Evolutionary conservation across 1,284 basidiomycete species (phyloP).

Genomic region (Macrocystidia cucumis): DNA sequence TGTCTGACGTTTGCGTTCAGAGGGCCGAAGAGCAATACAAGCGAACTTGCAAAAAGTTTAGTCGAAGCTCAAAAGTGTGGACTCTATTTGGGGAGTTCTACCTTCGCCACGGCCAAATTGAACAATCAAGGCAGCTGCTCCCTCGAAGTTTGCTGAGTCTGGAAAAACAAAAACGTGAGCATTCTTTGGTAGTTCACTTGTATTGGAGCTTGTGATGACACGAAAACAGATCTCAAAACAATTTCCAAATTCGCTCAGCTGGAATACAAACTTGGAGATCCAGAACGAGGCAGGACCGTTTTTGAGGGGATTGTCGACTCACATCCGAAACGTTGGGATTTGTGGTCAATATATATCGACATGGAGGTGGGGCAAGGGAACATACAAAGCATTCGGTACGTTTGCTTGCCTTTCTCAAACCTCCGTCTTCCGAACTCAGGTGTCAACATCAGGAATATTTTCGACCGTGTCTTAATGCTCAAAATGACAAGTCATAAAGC

Average conservation of each 20-base stretch:
- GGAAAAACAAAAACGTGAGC: conserved; percentile 90
- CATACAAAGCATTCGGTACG: conserved; percentile 68
- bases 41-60: conserved; percentile 88
- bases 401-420: conserved; percentile 3
- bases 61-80: conserved; percentile 89
- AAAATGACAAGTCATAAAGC: conserved; percentile 95
- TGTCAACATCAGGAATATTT: conserved; percentile 54
- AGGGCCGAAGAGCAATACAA: conserved; percentile 84
- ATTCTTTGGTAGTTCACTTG: conserved; percentile 5
- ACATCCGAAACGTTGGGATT: conserved; percentile 89
- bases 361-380: conserved; percentile 81
- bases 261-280: conserved; percentile 92
- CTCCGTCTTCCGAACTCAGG: conserved; percentile 8
- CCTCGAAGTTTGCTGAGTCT: conserved; percentile 87
- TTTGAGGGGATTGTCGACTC: conserved; percentile 96
- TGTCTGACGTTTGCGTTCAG: no score
- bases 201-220: neutral
- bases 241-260: conserved; percentile 92
- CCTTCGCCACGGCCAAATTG: conserved; percentile 63
- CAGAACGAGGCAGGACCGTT: conserved; percentile 91
- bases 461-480: conserved; percentile 73
- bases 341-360: conserved; percentile 97
- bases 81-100: conserved; percentile 80
- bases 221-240: conserved; percentile 76
- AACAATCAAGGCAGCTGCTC: conserved; percentile 83